Evolutionary conservation across 139 green algal genomes (phyloP), one percentile per base, ranked within the genome.

Genomic region (Picochlorum sp.): DNA sequence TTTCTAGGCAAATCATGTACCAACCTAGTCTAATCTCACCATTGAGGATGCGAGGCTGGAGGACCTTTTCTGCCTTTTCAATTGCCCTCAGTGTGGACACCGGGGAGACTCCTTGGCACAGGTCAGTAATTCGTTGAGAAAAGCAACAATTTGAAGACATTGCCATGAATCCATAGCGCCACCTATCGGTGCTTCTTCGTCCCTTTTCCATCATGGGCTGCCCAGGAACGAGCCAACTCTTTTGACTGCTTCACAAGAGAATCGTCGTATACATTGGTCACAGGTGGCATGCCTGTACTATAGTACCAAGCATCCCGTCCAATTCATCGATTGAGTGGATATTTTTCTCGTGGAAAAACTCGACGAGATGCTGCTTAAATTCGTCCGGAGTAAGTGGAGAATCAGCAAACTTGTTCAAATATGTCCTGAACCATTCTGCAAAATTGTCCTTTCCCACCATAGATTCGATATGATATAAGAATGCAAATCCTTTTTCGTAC

Each of bases 381-480:
- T 71, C 37, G 6, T 62, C 20, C 4, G 63, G 67, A 28, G 44
- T 69, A 32, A 76, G n/a, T 9, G 50, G 65, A n/a, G 20, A 30
- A 16, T 63, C 41, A 15, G 57, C 51, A 56, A 81, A 81, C n/a
- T 66, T 24, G 16, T 71, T 9, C 69, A 95, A 87, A 72, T 76
- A 88, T 9, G 45, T 24, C 61, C 74, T 80, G 21, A 82, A 74
- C 62, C 95, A 95, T 4, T 75, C 67, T 45, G 88, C 79, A 72
- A 95, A 95, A 14, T 71, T 45, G 6, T 70, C n/a, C 2, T 81
- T 86, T 21, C 84, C 86, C 14, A 92, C 75, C 11, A 95, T 55
- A 6, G 59, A 74, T 79, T 95, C 73, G 5, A 95, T 69, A 63
- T 89, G 88, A 68, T 86, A 85, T 2, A 96, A 70, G 67, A 97